Evolutionary conservation across 106 monocot genomes (phyloP).

Genomic region (Cymbidium sinense): DNA sequence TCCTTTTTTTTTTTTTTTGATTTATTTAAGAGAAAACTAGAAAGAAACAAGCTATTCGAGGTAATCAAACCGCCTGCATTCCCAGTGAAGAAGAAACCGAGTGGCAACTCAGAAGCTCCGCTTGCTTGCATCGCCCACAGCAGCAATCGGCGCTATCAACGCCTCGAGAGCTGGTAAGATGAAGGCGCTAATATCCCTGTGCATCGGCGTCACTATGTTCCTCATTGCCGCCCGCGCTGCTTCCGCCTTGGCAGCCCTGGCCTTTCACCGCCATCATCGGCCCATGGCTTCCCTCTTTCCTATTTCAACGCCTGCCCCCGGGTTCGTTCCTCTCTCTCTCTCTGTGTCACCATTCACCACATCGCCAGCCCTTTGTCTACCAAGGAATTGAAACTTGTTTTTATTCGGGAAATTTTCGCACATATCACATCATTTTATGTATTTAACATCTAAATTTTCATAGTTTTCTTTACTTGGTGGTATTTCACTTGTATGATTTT

Average conservation of each 20-base stretch:
- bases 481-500: neutral
- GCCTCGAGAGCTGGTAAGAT: neutral
- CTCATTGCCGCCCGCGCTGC: neutral
- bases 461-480: neutral
- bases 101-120: conserved; percentile 2
- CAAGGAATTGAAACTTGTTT: no score
- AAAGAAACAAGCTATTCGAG: no score
- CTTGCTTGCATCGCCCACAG: no score
- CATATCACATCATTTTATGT: no score
- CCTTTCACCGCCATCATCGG: neutral
- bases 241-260: neutral
- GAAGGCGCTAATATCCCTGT: neutral
- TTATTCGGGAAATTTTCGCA: no score
- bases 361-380: neutral
- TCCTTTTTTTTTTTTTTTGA: no score
- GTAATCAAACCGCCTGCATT: neutral
- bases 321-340: neutral
- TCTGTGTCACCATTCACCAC: neutral
- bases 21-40: no score
- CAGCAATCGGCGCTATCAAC: neutral
- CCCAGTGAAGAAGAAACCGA: conserved; percentile 1
- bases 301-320: neutral
- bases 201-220: neutral
- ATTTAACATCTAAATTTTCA: no score
- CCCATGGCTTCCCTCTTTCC: neutral